A percentile compares a stretch with the other conserved stretches of the same genome.
These are phyloP conservation scores for Ensete glaucum DNA, from an alignment of 176 grass and related monocot genomes.

Conservation along the genomic window DNA sequence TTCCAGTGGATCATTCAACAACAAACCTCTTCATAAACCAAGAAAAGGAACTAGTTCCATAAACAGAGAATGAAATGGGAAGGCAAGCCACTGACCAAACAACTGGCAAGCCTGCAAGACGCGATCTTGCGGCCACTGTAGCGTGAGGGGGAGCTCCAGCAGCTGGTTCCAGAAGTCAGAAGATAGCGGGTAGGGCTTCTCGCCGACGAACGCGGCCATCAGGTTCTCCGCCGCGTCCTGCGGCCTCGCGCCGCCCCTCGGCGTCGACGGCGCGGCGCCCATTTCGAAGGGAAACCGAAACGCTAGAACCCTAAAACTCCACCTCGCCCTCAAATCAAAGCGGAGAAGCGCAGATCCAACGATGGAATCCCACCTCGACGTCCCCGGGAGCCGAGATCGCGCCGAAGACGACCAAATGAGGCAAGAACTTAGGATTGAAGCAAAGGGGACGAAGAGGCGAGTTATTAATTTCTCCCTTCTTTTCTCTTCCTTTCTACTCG, in stretches of 20 bases:
- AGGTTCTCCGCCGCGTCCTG: constrained; percentile 57
- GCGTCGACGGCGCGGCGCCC: constrained; percentile 88
- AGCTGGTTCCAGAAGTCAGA: constrained; percentile 94
- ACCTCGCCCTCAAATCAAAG: constrained; percentile 7
- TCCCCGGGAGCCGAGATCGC: constrained; percentile 15
- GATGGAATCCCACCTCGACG: constrained; percentile 13
- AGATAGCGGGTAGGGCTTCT: constrained; percentile 54
- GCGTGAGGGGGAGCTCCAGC: constrained; percentile 82
- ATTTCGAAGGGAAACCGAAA: constrained; percentile 26
- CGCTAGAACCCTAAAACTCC: constrained; percentile 3
- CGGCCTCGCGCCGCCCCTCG: constrained; percentile 25
- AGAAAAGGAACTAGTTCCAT: not conserved
- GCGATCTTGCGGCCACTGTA: constrained; percentile 78
- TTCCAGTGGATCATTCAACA: not conserved
- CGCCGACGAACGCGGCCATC: constrained; percentile 76
- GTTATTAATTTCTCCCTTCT: not conserved
- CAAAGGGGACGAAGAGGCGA: not conserved
- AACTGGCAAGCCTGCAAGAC: constrained; percentile 85
- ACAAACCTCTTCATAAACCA: not conserved
- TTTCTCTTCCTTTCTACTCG: not conserved
- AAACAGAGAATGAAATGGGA: not conserved
- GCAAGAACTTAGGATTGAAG: not conserved
- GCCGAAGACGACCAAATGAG: constrained; percentile 1
- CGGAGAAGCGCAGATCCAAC: constrained; percentile 19
- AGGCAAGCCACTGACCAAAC: constrained; percentile 45